phyloP scores from a whole-genome alignment of 257 asterid species.

The Petunia secreta region DNA sequence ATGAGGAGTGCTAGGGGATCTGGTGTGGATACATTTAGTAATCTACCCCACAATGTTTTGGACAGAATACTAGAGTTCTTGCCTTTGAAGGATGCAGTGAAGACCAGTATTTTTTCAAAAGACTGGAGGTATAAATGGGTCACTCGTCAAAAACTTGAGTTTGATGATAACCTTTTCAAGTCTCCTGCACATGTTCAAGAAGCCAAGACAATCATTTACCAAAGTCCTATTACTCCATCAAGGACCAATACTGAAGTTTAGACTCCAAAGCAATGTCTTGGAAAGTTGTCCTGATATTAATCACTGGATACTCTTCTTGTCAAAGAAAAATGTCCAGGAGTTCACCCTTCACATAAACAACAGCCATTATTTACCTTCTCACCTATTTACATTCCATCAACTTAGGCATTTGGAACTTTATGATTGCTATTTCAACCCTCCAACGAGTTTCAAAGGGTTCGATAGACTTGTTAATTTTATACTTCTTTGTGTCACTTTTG shows the following conservation, averaged over 20 bases:
- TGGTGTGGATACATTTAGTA: conserved; percentile 41
- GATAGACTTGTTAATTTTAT: too few relatives aligned
- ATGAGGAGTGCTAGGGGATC: conserved; percentile 44
- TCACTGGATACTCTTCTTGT: conserved; percentile 48
- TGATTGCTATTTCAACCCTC: too few relatives aligned
- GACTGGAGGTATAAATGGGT: conserved; percentile 67
- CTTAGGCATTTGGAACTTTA: conserved; percentile 24
- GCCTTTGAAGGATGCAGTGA: conserved; percentile 62
- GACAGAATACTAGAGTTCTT: conserved; percentile 60
- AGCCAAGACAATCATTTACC: conserved; percentile 50
- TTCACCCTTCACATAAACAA: conserved; percentile 49
- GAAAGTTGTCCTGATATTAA: conserved; percentile 46
- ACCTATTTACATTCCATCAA: conserved; percentile 44
- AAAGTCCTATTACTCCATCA: conserved; percentile 50
- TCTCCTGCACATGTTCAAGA: conserved; percentile 51
- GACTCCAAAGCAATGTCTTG: conserved; percentile 52
- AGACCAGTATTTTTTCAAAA: conserved; percentile 58
- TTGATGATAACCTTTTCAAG: conserved; percentile 57
- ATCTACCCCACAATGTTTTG: conserved; percentile 48
- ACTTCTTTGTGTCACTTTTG: too few relatives aligned
- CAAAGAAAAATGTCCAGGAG: conserved; percentile 51
- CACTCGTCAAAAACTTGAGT: conserved; percentile 51
- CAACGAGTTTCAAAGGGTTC: too few relatives aligned
- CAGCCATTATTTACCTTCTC: conserved; percentile 44
- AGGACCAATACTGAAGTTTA: conserved; percentile 53